Evolutionary conservation across 2,329 filamentous ascomycete genomes (phyloP).

Genomic region (Neoarthrinium moseri): DNA sequence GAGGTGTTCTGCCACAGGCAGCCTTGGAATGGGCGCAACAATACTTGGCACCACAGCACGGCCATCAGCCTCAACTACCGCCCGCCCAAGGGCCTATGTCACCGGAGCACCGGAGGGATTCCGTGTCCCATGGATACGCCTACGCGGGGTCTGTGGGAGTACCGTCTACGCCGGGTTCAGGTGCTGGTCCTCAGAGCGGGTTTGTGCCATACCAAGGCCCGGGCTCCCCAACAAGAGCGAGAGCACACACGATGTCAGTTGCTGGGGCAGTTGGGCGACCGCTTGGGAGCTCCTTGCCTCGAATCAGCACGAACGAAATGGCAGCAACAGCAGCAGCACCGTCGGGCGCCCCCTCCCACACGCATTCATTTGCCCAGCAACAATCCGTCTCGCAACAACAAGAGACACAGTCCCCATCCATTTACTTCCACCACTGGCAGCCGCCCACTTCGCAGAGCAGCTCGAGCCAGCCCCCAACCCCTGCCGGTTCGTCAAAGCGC

Average conservation of each 20-base stretch:
- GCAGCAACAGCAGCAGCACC: constrained; percentile 31
- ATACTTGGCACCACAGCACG: constrained; percentile 52
- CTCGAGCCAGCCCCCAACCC: constrained; percentile 68
- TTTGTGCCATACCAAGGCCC: constrained; percentile 44
- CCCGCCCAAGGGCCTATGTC: constrained; percentile 48
- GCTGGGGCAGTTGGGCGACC: constrained; percentile 36
- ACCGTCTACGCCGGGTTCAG: constrained; percentile 42
- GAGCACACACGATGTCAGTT: constrained; percentile 48
- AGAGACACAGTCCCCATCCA: constrained; percentile 67
- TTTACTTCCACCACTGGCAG: constrained; percentile 93
- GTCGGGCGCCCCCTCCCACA: constrained; percentile 37
- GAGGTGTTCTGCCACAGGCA: constrained; percentile 58
- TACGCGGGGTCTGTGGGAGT: constrained; percentile 40
- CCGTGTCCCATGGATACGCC: constrained; percentile 42
- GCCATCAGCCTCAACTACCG: constrained; percentile 49
- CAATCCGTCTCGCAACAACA: constrained; percentile 59
- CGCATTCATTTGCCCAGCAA: constrained; percentile 48
- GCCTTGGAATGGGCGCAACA: constrained; percentile 69
- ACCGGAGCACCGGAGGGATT: constrained; percentile 56
- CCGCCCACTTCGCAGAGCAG: constrained; percentile 68
- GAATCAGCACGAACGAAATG: constrained; percentile 44
- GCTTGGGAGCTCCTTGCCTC: constrained; percentile 37
- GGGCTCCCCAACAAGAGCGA: constrained; percentile 47
- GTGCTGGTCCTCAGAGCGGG: constrained; percentile 33
- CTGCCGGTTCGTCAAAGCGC: constrained; percentile 68